Evolutionary conservation across 2,329 filamentous ascomycete genomes (phyloP).

Genomic region (Pezicula carpinea): DNA sequence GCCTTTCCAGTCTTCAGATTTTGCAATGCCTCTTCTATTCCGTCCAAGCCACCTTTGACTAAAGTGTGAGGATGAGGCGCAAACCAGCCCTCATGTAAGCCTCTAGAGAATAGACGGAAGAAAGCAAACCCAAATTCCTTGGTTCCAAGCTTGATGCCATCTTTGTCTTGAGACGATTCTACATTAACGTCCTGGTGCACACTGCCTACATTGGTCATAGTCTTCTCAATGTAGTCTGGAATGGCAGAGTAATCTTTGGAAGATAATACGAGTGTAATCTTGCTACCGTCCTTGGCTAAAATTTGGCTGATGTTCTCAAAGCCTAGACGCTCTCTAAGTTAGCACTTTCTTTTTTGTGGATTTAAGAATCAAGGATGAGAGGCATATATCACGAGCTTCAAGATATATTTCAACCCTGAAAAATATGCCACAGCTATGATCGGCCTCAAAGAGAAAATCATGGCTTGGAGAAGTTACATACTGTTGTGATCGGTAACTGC

Average conservation of each 20-base stretch:
- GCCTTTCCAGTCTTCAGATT: constrained; percentile 56
- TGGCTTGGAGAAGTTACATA: too few relatives aligned
- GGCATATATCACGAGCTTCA: too few relatives aligned
- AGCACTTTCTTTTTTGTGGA: too few relatives aligned
- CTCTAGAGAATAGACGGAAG: constrained; percentile 27
- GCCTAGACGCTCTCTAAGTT: not conserved
- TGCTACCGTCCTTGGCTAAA: constrained; percentile 22
- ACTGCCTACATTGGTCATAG: constrained; percentile 16
- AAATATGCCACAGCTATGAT: too few relatives aligned
- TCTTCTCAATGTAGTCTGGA: constrained; percentile 17
- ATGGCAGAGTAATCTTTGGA: constrained; percentile 35
- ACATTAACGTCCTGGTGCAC: constrained; percentile 13
- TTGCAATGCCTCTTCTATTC: constrained; percentile 44
- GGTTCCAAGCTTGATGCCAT: constrained; percentile 16
- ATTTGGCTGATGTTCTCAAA: constrained; percentile 23
- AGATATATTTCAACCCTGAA: too few relatives aligned
- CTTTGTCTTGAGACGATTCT: constrained; percentile 10
- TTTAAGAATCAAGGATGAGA: too few relatives aligned
- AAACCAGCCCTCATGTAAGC: constrained; percentile 46
- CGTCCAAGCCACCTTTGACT: constrained; percentile 42
- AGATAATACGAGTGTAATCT: constrained; percentile 37
- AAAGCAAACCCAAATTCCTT: constrained; percentile 23
- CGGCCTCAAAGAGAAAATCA: too few relatives aligned
- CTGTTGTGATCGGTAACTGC: constrained; percentile 23
- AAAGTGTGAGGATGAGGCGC: constrained; percentile 46